Evolutionary conservation across 768 basidiomycete species (phyloP).

Genomic region (Suillus alpinus): DNA sequence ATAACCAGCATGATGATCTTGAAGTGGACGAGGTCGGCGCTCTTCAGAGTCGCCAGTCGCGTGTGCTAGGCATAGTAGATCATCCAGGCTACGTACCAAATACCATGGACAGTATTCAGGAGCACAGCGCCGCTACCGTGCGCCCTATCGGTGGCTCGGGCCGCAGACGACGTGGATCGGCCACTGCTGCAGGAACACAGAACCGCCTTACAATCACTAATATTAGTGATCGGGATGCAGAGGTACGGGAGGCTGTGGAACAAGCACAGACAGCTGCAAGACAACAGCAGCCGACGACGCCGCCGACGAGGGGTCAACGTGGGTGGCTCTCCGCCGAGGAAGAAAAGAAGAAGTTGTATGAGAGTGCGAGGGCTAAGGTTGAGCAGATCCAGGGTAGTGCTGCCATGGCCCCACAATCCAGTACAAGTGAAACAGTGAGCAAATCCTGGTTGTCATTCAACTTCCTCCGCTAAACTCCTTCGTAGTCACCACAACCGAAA

Average conservation of each 20-base stretch:
- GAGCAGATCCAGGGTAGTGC: conserved; percentile 36
- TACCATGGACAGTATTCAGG: conserved; percentile 25
- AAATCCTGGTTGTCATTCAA: too few species aligned
- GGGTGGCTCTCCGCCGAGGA: conserved; percentile 38
- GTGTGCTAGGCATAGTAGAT: conserved; percentile 20
- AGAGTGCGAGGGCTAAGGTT: conserved; percentile 38
- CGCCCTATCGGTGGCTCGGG: conserved; percentile 11
- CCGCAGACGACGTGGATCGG: conserved; percentile 32
- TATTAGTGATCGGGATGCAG: conserved; percentile 31
- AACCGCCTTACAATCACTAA: conserved; percentile 44
- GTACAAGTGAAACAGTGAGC: neutral
- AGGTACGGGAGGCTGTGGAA: conserved; percentile 44
- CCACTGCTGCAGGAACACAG: conserved; percentile 16
- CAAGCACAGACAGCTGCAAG: conserved; percentile 28
- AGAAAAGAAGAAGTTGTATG: conserved; percentile 41
- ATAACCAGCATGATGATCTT: conserved; percentile 5
- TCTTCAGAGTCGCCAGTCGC: conserved; percentile 10
- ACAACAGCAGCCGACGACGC: conserved; percentile 17
- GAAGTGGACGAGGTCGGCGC: conserved; percentile 22
- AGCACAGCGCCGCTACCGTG: conserved; percentile 10
- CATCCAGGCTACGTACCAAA: conserved; percentile 25
- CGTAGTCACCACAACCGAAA: conserved; percentile 13
- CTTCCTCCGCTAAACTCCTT: conserved; percentile 15
- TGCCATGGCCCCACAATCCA: conserved; percentile 14
- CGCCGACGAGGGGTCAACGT: conserved; percentile 24